These are phyloP conservation scores for Sungouiozyma intestinalis DNA, from an alignment of 805 yeast genomes.

Conservation along the genomic window DNA sequence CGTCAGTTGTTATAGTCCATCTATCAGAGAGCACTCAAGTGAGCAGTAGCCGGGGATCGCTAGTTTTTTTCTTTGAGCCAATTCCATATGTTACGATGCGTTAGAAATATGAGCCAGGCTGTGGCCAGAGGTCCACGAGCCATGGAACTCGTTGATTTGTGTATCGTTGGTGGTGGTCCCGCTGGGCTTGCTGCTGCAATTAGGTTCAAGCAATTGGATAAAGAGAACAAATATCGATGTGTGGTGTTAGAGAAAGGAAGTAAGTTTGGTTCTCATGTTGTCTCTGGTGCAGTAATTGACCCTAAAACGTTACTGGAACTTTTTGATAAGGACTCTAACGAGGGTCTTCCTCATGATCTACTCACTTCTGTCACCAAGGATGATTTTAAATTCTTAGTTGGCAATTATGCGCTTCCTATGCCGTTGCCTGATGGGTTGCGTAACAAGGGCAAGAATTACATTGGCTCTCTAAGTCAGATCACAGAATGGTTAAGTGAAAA, in stretches of 20 bases:
- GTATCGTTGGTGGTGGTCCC: slow-evolving; percentile 97
- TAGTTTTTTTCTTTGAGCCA: not conserved
- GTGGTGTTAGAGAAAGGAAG: slow-evolving; percentile 87
- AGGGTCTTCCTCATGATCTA: slow-evolving; percentile 65
- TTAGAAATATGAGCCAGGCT: not conserved
- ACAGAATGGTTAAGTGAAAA: slow-evolving; percentile 73
- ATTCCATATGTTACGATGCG: not conserved
- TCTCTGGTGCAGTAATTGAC: slow-evolving; percentile 91
- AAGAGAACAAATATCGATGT: slow-evolving; percentile 66
- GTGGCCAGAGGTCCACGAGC: slow-evolving; percentile 37
- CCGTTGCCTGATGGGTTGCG: slow-evolving; percentile 88
- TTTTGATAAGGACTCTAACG: slow-evolving; percentile 54
- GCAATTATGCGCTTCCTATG: slow-evolving; percentile 41
- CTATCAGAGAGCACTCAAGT: too few species aligned
- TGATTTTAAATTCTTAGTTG: slow-evolving; percentile 51
- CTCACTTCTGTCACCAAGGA: slow-evolving; percentile 70
- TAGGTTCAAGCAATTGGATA: slow-evolving; percentile 72
- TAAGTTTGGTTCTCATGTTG: slow-evolving; percentile 85
- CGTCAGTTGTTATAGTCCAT: too few species aligned
- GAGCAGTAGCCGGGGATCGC: too few species aligned
- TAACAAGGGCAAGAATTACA: slow-evolving; percentile 72
- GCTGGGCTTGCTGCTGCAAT: slow-evolving; percentile 96
- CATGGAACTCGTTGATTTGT: slow-evolving; percentile 80
- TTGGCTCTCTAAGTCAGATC: slow-evolving; percentile 73
- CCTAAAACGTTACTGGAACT: slow-evolving; percentile 82